Conservation (phyloP, 495 filamentous ascomycete genomes). For the Filosporella fistucella region DNA sequence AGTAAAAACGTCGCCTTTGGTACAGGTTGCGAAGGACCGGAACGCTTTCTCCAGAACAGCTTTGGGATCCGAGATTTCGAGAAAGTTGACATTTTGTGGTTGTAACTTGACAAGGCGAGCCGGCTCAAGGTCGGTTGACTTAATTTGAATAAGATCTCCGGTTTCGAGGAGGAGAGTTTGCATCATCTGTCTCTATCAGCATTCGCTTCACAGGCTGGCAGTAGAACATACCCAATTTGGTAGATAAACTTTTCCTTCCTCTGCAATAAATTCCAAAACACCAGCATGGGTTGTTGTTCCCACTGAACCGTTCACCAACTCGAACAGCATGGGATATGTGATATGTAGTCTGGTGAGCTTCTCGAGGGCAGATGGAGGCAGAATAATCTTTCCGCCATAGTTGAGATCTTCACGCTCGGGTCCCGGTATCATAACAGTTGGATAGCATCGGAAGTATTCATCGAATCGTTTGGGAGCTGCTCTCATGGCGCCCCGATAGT, state of each 20-base stretch:
- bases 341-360: constrained; percentile 96
- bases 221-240: constrained; percentile 76
- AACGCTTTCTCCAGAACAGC: constrained; percentile 97
- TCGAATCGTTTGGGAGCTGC: constrained; percentile 63
- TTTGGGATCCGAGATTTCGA: constrained; percentile 95
- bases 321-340: constrained; percentile 95
- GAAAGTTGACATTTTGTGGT: constrained; percentile 83
- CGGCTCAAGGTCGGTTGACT: constrained; percentile 84
- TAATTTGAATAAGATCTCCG: constrained; percentile 91
- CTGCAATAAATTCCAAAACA: constrained; percentile 94
- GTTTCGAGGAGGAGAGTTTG: constrained; percentile 81
- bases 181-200: constrained; percentile 68
- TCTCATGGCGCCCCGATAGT: constrained; percentile 20
- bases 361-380: constrained; percentile 91
- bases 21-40: constrained; percentile 88
- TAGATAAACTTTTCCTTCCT: constrained; percentile 93
- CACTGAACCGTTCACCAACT: constrained; percentile 82
- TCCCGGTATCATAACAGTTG: constrained; percentile 89
- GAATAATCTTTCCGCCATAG: constrained; percentile 94
- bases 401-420: constrained; percentile 86
- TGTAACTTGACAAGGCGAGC: constrained; percentile 94
- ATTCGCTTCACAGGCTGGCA: constrained; percentile 6
- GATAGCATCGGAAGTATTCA: constrained; percentile 96
- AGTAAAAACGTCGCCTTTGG: constrained; percentile 87
- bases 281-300: constrained; percentile 82